Evolutionary conservation across 2,329 filamentous ascomycete genomes (phyloP).

Genomic region (Arthrobotrys sphaeroides): DNA sequence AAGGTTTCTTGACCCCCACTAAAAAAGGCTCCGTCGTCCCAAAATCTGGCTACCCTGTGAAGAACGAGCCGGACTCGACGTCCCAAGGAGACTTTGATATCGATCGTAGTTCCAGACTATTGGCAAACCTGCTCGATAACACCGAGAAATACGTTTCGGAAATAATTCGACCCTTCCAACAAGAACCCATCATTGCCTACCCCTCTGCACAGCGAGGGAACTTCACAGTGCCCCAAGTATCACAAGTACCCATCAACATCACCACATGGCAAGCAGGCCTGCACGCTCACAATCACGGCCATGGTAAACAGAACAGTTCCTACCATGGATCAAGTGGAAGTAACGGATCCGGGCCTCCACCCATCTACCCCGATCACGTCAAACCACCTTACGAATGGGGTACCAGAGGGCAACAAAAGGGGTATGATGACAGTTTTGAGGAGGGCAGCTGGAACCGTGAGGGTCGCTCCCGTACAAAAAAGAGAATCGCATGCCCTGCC

Average conservation of each 20-base stretch:
- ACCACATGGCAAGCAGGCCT: background rate
- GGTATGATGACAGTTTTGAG: background rate
- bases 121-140: background rate
- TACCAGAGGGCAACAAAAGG: background rate
- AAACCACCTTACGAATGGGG: conserved; percentile 30
- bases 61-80: background rate
- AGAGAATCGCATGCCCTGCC: conserved; percentile 36
- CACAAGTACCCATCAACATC: background rate
- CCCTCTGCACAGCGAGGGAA: background rate
- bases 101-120: background rate
- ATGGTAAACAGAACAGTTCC: background rate
- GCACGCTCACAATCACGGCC: background rate
- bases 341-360: background rate
- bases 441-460: background rate
- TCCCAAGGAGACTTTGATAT: background rate
- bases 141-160: background rate
- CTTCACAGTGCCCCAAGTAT: background rate
- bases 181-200: background rate
- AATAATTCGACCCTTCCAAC: background rate
- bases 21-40: too few species aligned
- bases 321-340: background rate
- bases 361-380: conserved; percentile 15
- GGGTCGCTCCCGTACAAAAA: background rate
- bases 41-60: background rate
- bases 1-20: background rate